Percentiles rank a stretch among this genome's conserved stretches.
These are phyloP conservation scores for Lepidium sativum DNA, from an alignment of 345 rosid genomes.

Conservation along the genomic window DNA sequence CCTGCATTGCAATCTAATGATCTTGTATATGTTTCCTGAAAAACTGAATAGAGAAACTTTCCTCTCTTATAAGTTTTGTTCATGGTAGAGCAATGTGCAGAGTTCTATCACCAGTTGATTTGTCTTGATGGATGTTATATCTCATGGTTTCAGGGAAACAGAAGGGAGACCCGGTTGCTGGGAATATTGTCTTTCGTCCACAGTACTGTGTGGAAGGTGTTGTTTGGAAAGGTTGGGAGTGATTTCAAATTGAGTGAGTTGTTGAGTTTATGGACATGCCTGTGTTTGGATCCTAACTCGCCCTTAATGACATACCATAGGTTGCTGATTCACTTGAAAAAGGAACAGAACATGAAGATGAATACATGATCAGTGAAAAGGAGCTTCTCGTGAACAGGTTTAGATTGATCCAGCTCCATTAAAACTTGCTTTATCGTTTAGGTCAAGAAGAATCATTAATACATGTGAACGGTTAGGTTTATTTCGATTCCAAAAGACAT, in stretches of 20 bases:
- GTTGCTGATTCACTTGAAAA: constrained; percentile 98
- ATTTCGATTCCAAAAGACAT: constrained; percentile 96
- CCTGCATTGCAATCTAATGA: background rate
- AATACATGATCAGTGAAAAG: constrained; percentile 98
- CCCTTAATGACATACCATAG: constrained; percentile 23
- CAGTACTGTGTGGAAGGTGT: constrained; percentile 96
- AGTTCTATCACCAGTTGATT: background rate
- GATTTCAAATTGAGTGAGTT: background rate
- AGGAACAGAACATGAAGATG: constrained; percentile 99
- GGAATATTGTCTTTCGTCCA: constrained; percentile 92
- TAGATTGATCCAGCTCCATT: background rate
- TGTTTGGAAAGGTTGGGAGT: constrained; percentile 74
- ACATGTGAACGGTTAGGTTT: constrained; percentile 37
- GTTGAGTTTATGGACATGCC: background rate
- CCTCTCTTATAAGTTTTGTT: background rate
- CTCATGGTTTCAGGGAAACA: constrained; percentile 55
- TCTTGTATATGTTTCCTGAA: background rate
- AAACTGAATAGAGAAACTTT: background rate
- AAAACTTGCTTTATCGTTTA: background rate
- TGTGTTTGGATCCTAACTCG: background rate
- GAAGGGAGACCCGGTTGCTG: constrained; percentile 89
- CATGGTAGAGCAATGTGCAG: background rate
- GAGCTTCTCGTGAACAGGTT: constrained; percentile 95
- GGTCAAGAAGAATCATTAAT: background rate
- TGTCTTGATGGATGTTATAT: background rate